Conservation (phyloP, 495 filamentous ascomycete species). For the Aspergillus avenaceus region DNA sequence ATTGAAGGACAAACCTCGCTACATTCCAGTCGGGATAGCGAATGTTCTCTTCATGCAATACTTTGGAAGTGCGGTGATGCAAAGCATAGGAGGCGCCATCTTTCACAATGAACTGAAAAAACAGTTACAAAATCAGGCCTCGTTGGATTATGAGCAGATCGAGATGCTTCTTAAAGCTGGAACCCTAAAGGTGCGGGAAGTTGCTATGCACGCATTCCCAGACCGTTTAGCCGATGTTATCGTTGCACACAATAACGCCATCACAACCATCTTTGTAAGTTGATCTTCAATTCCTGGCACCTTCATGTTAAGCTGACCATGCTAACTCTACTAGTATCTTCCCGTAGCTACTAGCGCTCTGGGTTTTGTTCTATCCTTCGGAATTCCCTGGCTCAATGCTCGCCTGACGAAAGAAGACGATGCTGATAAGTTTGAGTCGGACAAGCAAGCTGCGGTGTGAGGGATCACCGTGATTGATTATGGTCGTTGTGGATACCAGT, state of each 20-base stretch:
- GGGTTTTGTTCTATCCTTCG: too few relatives aligned
- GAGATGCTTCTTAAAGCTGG: background rate
- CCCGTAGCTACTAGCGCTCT: too few relatives aligned
- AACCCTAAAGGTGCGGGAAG: constrained; percentile 7
- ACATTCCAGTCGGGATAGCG: constrained; percentile 53
- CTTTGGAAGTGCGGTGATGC: constrained; percentile 8
- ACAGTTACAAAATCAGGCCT: background rate
- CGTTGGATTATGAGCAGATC: background rate
- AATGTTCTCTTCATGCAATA: constrained; percentile 55
- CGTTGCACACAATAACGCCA: background rate
- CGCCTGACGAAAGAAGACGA: too few relatives aligned
- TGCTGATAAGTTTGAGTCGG: too few relatives aligned
- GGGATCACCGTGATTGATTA: too few relatives aligned
- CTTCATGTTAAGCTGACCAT: constrained; percentile 4
- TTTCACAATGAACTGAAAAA: constrained; percentile 3
- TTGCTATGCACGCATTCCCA: constrained; percentile 11
- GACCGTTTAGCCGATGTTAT: background rate
- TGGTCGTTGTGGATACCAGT: too few relatives aligned
- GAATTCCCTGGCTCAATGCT: too few relatives aligned
- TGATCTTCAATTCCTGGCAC: background rate
- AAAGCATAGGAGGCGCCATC: constrained; percentile 1
- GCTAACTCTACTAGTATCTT: constrained; percentile 6
- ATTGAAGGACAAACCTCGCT: constrained; percentile 36
- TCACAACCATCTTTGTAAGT: background rate
- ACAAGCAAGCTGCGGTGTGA: too few relatives aligned